phyloP scores from a whole-genome alignment of 768 basidiomycete genomes.

The Russula vinacea region DNA sequence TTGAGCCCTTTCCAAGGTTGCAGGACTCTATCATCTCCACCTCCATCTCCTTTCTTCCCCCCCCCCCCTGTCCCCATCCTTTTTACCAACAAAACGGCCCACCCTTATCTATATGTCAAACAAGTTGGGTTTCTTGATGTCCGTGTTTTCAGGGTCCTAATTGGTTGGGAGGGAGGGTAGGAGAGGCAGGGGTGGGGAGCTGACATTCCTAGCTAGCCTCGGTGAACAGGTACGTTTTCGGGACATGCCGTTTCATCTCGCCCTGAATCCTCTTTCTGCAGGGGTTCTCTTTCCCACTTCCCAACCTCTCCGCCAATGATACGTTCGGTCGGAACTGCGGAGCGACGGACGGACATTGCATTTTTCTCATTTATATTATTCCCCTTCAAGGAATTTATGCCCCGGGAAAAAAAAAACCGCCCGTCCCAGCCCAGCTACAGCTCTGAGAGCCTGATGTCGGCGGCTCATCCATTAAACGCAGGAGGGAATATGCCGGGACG shows the following conservation, averaged over 20 bases:
- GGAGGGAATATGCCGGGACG: background rate
- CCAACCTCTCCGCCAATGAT: background rate
- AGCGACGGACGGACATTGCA: background rate
- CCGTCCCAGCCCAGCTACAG: too few species aligned
- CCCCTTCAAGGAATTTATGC: constrained; percentile 7
- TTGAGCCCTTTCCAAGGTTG: background rate
- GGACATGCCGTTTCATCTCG: background rate
- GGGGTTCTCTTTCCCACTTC: background rate
- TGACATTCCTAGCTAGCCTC: background rate
- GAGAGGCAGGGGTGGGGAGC: background rate
- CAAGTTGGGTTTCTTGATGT: background rate
- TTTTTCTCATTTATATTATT: background rate
- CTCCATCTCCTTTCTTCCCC: too few species aligned
- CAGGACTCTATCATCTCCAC: background rate
- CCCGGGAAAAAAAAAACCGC: background rate
- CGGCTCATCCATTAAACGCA: background rate
- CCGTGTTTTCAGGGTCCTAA: background rate
- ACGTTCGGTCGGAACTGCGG: background rate
- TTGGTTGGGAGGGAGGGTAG: background rate
- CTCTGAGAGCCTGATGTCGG: too few species aligned
- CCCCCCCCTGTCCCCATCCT: background rate
- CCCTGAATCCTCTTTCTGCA: background rate
- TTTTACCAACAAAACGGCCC: background rate
- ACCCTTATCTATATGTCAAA: background rate
- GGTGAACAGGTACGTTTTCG: background rate